Evolutionary conservation across 345 rosid genomes (phyloP), one percentile per base, ranked within the genome.

Genomic region (Orychophragmus violaceus): DNA sequence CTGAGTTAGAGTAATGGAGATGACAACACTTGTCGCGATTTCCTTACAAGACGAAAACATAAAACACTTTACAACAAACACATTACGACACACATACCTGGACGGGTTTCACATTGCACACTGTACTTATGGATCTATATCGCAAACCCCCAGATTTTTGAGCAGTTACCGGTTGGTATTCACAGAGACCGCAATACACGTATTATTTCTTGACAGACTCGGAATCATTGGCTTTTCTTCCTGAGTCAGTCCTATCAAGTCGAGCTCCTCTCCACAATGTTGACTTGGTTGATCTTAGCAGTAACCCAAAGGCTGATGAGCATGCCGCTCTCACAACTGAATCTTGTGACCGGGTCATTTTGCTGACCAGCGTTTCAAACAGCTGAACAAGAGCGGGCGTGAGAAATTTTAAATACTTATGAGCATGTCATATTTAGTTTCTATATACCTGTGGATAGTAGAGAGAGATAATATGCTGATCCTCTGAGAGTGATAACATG

Each of bases 251-350:
- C 21, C 81, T 75, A 64, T 87, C 91, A 27, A 83, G 88, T 55
- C 85, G 78, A 74, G 81, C 73, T 62, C 82, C 66, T 74, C 85
- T 82, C 94, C 85, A 82, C n/a, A 82, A 72, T 2, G 71, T 64
- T 39, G 86, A 82, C 70, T 81, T 80, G 22, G 81, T 48, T 62
- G 98, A 85, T 78, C 83, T 82, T 63, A 93, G 88, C 56, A 90
- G 73, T 49, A 86, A 68, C 25, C 96, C 91, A 3, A 93, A 77
- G 52, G 95, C 89, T 13, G 81, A 87, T 36, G 84, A 86, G 79
- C 91, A 80, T 35, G 86, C 76, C 19, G 97, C 97, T 78, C 98
- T 82, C 66, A 90, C 96, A 13, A 82, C 83, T 56, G 87, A 86
- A 68, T 93, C 96, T 13, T 82, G 61, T 1, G 98, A 89, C 52